These are phyloP conservation scores for Fusarium veterinarium DNA, from an alignment of 2,329 filamentous ascomycete species.

Conservation along the genomic window DNA sequence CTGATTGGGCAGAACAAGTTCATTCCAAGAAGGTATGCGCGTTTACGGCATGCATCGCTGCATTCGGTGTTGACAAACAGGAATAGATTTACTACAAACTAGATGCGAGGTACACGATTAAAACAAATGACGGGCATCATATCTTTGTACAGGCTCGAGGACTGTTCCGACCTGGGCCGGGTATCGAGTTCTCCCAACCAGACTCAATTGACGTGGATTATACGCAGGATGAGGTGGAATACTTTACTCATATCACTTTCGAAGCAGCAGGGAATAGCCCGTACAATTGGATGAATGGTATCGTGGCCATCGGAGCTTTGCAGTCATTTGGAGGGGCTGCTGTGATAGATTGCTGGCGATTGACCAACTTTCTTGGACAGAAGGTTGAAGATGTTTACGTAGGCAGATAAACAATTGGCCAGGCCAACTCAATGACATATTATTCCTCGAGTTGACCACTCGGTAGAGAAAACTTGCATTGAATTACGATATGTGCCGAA, in stretches of 20 bases:
- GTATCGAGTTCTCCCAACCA: background rate
- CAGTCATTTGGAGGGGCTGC: slow-evolving; percentile 6
- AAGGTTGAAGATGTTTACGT: background rate
- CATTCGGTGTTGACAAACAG: background rate
- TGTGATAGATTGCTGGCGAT: slow-evolving; percentile 34
- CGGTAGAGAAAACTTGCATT: background rate
- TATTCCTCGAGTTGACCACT: background rate
- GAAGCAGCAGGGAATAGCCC: slow-evolving; percentile 25
- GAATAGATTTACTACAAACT: background rate
- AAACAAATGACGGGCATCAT: background rate
- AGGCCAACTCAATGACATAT: background rate
- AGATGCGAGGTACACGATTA: background rate
- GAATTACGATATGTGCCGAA: no score
- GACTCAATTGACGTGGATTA: background rate
- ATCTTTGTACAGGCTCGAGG: background rate
- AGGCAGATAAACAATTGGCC: background rate
- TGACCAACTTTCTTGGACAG: slow-evolving; percentile 34
- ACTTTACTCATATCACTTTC: slow-evolving; percentile 34
- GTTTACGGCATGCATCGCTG: background rate
- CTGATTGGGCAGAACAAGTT: background rate
- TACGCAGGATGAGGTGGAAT: slow-evolving; percentile 30
- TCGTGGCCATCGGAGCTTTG: slow-evolving; percentile 25
- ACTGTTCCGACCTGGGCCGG: background rate
- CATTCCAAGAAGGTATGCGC: background rate
- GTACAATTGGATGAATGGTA: slow-evolving; percentile 35